phyloP scores from a whole-genome alignment of 1,284 basidiomycete genomes.

The Austroboletus novae-zelandiae region DNA sequence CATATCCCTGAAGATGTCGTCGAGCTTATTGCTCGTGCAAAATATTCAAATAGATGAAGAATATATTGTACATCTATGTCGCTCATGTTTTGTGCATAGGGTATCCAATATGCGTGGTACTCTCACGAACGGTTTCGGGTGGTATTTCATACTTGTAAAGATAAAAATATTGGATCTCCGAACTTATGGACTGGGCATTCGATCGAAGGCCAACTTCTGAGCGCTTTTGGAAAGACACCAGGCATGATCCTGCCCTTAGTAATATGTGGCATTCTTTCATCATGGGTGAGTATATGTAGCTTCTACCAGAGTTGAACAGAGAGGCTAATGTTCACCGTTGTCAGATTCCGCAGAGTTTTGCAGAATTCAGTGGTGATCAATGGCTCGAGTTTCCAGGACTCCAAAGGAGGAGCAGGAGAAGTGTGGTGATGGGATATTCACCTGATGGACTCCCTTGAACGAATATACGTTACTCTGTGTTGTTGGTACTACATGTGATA shows the following conservation, averaged over 20 bases:
- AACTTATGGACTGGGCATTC: background rate
- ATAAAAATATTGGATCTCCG: background rate
- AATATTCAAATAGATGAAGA: no score
- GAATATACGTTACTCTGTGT: no score
- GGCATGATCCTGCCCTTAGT: background rate
- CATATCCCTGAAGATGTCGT: no score
- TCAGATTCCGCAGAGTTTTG: slow-evolving; percentile 1
- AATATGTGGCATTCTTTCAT: background rate
- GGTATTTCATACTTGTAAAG: background rate
- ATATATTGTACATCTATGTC: no score
- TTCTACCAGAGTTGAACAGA: background rate
- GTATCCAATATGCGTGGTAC: background rate
- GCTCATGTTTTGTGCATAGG: background rate
- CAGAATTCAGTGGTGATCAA: background rate
- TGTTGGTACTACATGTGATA: no score
- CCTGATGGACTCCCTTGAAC: no score
- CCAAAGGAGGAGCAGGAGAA: no score
- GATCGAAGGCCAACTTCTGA: background rate
- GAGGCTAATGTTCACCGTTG: background rate
- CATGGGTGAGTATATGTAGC: background rate
- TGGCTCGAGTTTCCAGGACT: slow-evolving; percentile 1
- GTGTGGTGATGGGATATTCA: no score
- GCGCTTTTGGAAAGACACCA: background rate
- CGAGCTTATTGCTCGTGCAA: no score
- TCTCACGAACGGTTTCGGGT: background rate